Conservation (phyloP, 2,329 filamentous ascomycete species). For the Orbilia oligospora region DNA sequence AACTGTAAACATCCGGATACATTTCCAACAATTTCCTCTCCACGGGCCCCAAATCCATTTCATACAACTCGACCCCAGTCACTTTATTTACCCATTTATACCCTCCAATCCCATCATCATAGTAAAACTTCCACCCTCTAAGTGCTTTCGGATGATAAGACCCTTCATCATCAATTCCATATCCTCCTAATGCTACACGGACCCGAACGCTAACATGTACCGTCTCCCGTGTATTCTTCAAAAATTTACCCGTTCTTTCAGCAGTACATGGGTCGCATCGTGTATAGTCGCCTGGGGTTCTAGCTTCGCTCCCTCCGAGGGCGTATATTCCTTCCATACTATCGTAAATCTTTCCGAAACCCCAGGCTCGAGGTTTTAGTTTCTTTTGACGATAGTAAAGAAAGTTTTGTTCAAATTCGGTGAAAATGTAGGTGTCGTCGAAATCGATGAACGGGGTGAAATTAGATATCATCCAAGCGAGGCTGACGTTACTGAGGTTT, state of each 20-base stretch:
- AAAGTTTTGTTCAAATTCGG: conserved; percentile 50
- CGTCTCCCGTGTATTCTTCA: conserved; percentile 50
- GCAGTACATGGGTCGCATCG: conserved; percentile 36
- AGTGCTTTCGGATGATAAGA: conserved; percentile 39
- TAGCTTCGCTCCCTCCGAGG: conserved; percentile 42
- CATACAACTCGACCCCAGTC: conserved; percentile 36
- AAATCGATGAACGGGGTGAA: conserved; percentile 52
- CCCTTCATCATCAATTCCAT: conserved; percentile 53
- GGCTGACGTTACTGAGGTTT: conserved; percentile 43
- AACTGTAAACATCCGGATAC: conserved; percentile 52
- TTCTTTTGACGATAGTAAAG: conserved; percentile 37
- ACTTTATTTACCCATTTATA: conserved; percentile 55
- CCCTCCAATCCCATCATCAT: conserved; percentile 29
- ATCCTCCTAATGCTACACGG: conserved; percentile 37
- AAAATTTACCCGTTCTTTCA: conserved; percentile 36
- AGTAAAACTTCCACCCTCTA: conserved; percentile 38
- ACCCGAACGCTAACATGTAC: conserved; percentile 47
- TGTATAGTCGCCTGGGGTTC: conserved; percentile 52
- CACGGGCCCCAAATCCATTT: conserved; percentile 47
- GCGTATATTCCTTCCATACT: conserved; percentile 57
- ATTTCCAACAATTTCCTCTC: conserved; percentile 43
- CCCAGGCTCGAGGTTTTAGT: conserved; percentile 50
- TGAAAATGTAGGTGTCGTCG: conserved; percentile 44
- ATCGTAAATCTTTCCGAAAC: conserved; percentile 55
- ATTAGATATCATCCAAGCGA: conserved; percentile 57